Evolutionary conservation across 1,139 yeast genomes (phyloP).

Genomic region (Candida freyschussii): DNA sequence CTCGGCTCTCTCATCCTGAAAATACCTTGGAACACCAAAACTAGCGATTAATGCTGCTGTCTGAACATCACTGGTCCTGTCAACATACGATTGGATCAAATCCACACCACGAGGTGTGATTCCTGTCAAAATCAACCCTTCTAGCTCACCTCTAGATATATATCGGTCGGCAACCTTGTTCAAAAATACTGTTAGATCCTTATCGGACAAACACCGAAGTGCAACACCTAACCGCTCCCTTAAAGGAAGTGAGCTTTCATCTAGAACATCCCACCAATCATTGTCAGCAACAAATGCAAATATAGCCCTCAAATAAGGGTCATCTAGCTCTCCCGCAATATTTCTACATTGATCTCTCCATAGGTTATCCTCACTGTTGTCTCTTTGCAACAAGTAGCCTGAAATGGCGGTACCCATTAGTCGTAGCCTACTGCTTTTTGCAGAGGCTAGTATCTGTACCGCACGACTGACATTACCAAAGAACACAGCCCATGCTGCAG

Average conservation of each 20-base stretch:
- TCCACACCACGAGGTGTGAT: slow-evolving; percentile 80
- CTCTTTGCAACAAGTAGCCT: slow-evolving; percentile 78
- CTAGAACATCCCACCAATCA: slow-evolving; percentile 95
- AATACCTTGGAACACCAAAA: slow-evolving; percentile 80
- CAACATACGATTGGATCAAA: slow-evolving; percentile 80
- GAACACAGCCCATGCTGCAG: slow-evolving; percentile 98
- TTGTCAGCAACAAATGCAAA: slow-evolving; percentile 93
- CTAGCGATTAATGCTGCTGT: slow-evolving; percentile 82
- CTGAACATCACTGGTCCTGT: slow-evolving; percentile 87
- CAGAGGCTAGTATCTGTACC: slow-evolving; percentile 57
- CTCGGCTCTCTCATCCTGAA: slow-evolving; percentile 62
- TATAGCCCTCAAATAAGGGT: slow-evolving; percentile 85
- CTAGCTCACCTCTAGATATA: slow-evolving; percentile 75
- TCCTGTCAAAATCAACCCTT: slow-evolving; percentile 87
- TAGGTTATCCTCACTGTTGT: slow-evolving; percentile 58
- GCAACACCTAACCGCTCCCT: slow-evolving; percentile 91
- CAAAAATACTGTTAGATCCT: slow-evolving; percentile 64
- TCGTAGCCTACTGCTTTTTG: slow-evolving; percentile 44
- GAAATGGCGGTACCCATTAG: slow-evolving; percentile 93
- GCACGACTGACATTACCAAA: slow-evolving; percentile 85
- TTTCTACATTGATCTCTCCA: slow-evolving; percentile 93
- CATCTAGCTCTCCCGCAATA: slow-evolving; percentile 80
- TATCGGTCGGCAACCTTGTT: slow-evolving; percentile 68
- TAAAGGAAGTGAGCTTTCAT: slow-evolving; percentile 82
- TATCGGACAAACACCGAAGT: slow-evolving; percentile 73